Conservation (phyloP, 2,329 filamentous ascomycete species). For the Fonsecaea multimorphosa region DNA sequence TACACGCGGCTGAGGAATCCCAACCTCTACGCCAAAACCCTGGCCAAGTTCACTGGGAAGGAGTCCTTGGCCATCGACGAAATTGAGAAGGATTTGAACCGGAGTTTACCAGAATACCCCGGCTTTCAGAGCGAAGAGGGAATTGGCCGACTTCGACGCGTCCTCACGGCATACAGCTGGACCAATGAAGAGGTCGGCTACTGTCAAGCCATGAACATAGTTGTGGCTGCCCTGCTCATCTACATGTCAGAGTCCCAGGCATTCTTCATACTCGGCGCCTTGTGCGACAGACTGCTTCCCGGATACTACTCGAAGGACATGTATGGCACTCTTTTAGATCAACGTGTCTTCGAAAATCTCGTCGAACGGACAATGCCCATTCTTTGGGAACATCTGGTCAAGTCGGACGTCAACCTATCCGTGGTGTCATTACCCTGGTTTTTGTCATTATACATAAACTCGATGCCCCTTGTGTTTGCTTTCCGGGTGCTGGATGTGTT, state of each 20-base stretch:
- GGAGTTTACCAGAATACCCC: conserved; percentile 94
- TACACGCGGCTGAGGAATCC: conserved; percentile 88
- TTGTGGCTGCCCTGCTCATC: conserved; percentile 95
- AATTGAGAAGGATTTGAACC: conserved; percentile 97
- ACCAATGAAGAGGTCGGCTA: conserved; percentile 94
- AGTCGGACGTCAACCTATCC: conserved; percentile 94
- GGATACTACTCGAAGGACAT: conserved; percentile 99
- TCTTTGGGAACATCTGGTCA: conserved; percentile 96
- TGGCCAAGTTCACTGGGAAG: conserved; percentile 80
- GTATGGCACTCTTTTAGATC: conserved; percentile 96
- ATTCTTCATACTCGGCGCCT: conserved; percentile 87
- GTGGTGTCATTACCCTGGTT: conserved; percentile 99
- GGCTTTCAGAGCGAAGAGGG: conserved; percentile 97
- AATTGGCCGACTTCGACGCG: conserved; percentile 84
- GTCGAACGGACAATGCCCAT: conserved; percentile 99
- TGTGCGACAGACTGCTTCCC: conserved; percentile 91
- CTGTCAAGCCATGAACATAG: conserved; percentile 99
- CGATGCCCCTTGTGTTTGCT: conserved; percentile 97
- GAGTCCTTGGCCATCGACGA: conserved; percentile 97
- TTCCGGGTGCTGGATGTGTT: conserved; percentile 97
- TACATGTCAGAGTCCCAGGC: conserved; percentile 97
- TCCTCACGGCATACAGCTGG: conserved; percentile 98
- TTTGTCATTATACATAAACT: conserved; percentile 97
- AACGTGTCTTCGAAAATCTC: conserved; percentile 94
- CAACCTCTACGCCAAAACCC: conserved; percentile 79